Conservation (phyloP, 345 rosid species). For the Citrus trifoliata region DNA sequence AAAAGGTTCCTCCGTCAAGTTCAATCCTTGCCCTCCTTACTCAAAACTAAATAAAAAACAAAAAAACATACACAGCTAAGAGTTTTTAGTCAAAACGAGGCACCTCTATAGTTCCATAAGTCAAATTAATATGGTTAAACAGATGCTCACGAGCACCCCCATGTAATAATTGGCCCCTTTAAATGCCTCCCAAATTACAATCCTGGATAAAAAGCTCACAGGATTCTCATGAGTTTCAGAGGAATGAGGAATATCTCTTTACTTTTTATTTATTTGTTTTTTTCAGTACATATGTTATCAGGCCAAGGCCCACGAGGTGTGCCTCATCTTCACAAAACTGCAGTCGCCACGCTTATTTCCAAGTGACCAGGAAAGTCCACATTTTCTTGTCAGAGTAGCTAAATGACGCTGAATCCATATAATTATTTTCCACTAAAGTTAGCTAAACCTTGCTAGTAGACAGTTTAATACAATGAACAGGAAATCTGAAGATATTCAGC, state of each 20-base stretch:
- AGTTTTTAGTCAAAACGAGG: no score
- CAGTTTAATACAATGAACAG: not conserved
- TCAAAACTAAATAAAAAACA: no score
- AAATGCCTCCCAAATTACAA: no score
- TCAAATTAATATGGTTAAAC: no score
- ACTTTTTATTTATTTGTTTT: no score
- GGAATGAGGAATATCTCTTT: not conserved
- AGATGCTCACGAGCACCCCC: no score
- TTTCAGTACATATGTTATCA: not conserved
- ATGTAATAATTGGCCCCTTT: no score
- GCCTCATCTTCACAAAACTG: not conserved
- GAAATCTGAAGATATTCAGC: not conserved
- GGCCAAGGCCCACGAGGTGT: not conserved
- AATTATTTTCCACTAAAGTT: not conserved
- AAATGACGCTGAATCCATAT: not conserved
- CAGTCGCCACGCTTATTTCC: not conserved
- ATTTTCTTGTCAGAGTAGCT: not conserved
- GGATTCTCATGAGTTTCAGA: not conserved
- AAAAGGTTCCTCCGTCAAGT: no score
- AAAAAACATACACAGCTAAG: no score
- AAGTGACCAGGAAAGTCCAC: not conserved
- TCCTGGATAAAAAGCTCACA: not conserved
- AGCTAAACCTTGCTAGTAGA: not conserved
- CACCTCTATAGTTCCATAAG: no score
- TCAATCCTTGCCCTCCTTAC: no score